Evolutionary conservation across 2,329 filamentous ascomycete species (phyloP).

Genomic region (Epichloe typhina): DNA sequence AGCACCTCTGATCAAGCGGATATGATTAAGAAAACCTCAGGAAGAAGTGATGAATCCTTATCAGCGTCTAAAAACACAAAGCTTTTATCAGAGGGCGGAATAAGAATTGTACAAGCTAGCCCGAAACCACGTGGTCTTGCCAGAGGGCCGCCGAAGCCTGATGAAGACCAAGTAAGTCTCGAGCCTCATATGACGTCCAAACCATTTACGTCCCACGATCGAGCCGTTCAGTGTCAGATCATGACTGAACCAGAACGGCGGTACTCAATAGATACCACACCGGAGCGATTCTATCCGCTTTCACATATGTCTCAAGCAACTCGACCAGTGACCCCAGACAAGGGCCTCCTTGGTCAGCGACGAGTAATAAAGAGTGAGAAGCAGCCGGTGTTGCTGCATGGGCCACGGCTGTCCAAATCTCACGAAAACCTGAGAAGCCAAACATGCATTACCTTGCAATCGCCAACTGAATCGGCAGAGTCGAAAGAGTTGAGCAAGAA

Average conservation of each 20-base stretch:
- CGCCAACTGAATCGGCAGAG: slow-evolving; percentile 7
- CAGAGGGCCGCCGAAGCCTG: neutral
- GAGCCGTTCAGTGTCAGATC: slow-evolving; percentile 3
- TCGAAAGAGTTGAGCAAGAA: slow-evolving; percentile 13
- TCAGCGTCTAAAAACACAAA: neutral
- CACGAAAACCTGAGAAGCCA: slow-evolving; percentile 5
- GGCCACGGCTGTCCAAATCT: slow-evolving; percentile 6
- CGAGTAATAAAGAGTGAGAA: neutral
- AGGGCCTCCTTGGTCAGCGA: neutral
- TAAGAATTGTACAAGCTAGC: slow-evolving; percentile 2
- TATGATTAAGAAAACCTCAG: neutral
- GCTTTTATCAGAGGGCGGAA: neutral
- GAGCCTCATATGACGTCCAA: neutral
- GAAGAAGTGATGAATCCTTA: neutral
- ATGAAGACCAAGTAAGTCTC: neutral
- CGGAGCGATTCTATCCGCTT: slow-evolving; percentile 14
- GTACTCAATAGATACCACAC: slow-evolving; percentile 10
- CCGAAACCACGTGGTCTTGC: neutral
- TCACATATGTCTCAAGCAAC: neutral
- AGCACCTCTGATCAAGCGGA: neutral
- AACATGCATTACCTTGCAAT: neutral
- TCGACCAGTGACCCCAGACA: neutral
- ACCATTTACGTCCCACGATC: neutral
- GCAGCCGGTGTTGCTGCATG: slow-evolving; percentile 5
- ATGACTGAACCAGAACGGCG: neutral